Evolutionary conservation across 2,329 filamentous ascomycete genomes (phyloP), one percentile per base, ranked within the genome.

Genomic region (Piedraia hortae): DNA sequence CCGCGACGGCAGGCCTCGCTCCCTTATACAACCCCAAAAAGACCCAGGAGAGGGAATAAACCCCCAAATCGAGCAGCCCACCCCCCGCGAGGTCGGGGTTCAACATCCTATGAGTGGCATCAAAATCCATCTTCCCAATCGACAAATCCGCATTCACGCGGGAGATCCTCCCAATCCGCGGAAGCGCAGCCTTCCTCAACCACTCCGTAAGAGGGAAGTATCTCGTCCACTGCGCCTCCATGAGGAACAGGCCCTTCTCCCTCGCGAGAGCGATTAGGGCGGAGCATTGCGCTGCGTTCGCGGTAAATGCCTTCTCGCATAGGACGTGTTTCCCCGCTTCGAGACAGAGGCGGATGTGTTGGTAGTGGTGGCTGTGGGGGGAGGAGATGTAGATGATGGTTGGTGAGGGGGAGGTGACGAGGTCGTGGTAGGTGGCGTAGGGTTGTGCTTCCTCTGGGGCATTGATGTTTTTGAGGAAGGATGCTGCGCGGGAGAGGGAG

Each of bases 311-410:
- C 54, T 90, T 90, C 47, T 90, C 78, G 45, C 77, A 89, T 15
- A 90, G 59, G 14, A 90, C 75, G 36, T 82, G 59, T 55, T 89
- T 90, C 37, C 74, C 72, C 5, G 71, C 72, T 32, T 74, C 60
- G 17, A 90, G 55, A 19, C 67, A 71, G n/a, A 88, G 59, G 62
- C 78, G 74, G 31, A 64, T 61, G 47, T 90, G 82, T 44, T 88
- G 75, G 51, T 80, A 89, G 51, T 90, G 78, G 45, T 89, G 78
- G 35, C 72, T 80, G 50, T 89, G 78, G 9, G 78, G 78, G 3
- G 78, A 89, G 12, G 75, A 77, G 25, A 90, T 62, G 45, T 89
- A 90, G 47, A 90, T 49, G 34, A 88, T 73, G 44, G 89, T 73
- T 32, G 89, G 60, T 35, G 74, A 59, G 4, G 68, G 51, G 41